Base-by-base conservation (phyloP, 768 basidiomycete genomes). In the Suillus discolor region DNA sequence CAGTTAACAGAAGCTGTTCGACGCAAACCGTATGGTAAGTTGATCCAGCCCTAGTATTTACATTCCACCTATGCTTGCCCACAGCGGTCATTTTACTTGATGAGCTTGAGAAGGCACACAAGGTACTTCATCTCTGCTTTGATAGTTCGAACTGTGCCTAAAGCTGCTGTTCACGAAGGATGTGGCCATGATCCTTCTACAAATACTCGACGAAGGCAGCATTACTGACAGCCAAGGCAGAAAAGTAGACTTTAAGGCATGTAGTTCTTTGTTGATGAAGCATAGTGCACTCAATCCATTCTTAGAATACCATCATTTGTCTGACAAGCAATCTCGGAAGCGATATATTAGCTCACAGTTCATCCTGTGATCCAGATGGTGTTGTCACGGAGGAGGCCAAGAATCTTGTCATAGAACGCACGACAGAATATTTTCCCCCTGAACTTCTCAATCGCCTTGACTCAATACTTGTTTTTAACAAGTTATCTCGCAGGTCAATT, bases 171-270 rank as follows among this genome's bases (percentile, higher is more conserved):
- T n/a, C 15, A 64, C 60, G 18, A 61, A 87, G 86, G 94, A 96
- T 71, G 93, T 97, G 31, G 85, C 92, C 1, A 92, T 96, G 88
- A 93, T 96, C 67, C 81, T 97, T 23, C 82, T 97, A 3, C 95
- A 97, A 74, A 91, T 97, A 55, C 83, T 97, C 15, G 94, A 97
- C 68, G 95, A 97, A 75, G 95, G 95, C 9, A 87, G 81, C 59
- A 83, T 96, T 67, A 96, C 95, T 0, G 95, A 97, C 73, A 94
- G 92, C 67, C 94, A 96, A 74, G 95, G 95, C 12, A 87, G 93
- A 63, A 93, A 94, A 73, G 91, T 97, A 3, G 94, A 95, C 75
- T 96, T 97, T 81, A 94, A 90, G 82, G 90, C 87, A 65, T 2
- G 62, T 64, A 54, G 4, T 53, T 38, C n/a, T 13, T 18, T 42